Conservation (phyloP, 73 alveolate genomes). For the Blepharisma stoltei region DNA sequence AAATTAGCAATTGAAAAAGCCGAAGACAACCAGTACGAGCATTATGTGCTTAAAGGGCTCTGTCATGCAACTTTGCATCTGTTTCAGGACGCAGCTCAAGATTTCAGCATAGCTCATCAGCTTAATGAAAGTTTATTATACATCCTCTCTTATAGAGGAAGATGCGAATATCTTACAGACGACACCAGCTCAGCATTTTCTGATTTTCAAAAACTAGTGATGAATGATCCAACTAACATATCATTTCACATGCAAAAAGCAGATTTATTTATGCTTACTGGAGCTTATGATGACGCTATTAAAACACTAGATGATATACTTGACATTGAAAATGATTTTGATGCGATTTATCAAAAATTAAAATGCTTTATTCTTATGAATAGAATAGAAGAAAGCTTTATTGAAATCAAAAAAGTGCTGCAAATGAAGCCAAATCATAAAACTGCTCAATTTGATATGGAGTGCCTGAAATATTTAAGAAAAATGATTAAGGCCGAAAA, state of each 20-base stretch:
- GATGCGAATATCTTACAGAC: not conserved
- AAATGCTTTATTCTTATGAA: not conserved
- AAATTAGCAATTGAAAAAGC: constrained; percentile 17
- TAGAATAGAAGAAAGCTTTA: not conserved
- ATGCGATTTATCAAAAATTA: not conserved
- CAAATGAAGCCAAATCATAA: not conserved
- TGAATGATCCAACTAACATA: not conserved
- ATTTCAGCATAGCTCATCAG: constrained; percentile 10
- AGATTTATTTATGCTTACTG: not conserved
- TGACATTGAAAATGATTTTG: not conserved
- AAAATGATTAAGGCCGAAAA: not conserved
- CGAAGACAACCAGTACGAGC: not conserved
- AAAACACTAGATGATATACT: not conserved
- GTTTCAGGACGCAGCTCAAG: constrained; percentile 12
- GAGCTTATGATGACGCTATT: not conserved
- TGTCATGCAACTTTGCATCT: not conserved
- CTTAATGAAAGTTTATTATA: constrained; percentile 8
- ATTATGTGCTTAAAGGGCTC: not conserved
- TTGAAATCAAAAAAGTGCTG: not conserved
- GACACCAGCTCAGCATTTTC: not conserved
- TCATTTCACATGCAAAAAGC: not conserved
- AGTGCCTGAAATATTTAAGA: not conserved
- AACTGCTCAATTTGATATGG: not conserved
- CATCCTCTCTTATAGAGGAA: not conserved
- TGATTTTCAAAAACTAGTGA: not conserved